Percentiles rank a stretch among this genome's conserved stretches.
These are phyloP conservation scores for Tulasnella sp. DNA, from an alignment of 768 basidiomycete species.

Conservation along the genomic window DNA sequence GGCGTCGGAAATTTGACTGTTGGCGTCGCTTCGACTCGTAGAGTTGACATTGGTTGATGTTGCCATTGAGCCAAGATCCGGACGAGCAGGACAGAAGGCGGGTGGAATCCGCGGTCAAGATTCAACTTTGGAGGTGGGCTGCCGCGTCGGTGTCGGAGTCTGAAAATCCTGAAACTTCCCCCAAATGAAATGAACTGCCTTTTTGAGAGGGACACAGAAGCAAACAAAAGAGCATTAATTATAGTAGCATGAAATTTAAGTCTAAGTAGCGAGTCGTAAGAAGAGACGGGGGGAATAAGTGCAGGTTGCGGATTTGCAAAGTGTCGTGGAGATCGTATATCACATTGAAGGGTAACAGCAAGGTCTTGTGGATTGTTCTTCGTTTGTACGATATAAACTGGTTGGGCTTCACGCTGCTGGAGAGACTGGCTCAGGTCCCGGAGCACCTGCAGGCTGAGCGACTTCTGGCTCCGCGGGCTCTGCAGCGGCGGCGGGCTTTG, in stretches of 20 bases:
- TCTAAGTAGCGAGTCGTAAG: background rate
- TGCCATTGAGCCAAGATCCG: background rate
- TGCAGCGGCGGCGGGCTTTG: background rate
- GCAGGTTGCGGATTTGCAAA: background rate
- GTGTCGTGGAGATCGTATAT: constrained; percentile 3
- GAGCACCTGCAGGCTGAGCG: constrained; percentile 21
- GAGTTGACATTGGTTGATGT: background rate
- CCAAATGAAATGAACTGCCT: background rate
- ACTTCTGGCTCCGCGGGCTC: background rate
- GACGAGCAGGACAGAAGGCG: no score
- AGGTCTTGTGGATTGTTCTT: background rate
- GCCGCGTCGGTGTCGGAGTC: background rate
- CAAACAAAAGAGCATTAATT: background rate
- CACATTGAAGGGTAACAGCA: background rate
- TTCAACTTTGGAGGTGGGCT: no score
- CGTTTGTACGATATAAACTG: background rate
- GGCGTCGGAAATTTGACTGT: background rate
- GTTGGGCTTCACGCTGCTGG: constrained; percentile 3
- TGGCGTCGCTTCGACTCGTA: background rate
- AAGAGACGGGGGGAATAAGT: background rate
- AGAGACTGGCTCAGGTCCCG: constrained; percentile 10
- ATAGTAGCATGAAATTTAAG: background rate
- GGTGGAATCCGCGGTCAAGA: no score
- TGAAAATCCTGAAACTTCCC: background rate
- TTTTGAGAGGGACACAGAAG: background rate